A percentile compares a stretch with the other conserved stretches of the same genome.
phyloP scores from a whole-genome alignment of 108 stramenopile genomes.

The Mediolabrus comicus region DNA sequence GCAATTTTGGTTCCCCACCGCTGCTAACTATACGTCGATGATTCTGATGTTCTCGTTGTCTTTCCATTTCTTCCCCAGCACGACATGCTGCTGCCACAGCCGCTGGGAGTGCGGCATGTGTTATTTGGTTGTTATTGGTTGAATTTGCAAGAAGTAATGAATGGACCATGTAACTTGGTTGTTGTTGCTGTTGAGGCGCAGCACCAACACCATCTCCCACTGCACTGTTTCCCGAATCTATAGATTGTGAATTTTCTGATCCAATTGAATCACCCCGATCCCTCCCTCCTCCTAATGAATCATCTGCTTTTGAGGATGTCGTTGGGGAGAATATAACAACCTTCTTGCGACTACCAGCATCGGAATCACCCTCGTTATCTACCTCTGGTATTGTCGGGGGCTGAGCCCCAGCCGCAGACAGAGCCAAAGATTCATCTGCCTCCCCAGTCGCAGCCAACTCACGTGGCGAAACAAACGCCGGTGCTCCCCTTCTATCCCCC shows the following conservation, averaged over 20 bases:
- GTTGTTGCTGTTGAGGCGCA: not conserved
- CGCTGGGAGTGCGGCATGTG: constrained; percentile 29
- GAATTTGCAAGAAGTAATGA: constrained; percentile 3
- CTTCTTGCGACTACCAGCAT: not conserved
- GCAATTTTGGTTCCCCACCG: not conserved
- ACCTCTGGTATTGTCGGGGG: constrained; percentile 36
- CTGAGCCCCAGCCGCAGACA: constrained; percentile 1
- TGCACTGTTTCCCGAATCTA: not conserved
- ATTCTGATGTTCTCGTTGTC: not conserved
- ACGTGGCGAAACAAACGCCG: constrained; percentile 28
- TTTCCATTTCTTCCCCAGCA: constrained; percentile 37
- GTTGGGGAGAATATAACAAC: not conserved
- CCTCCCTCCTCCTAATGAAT: not conserved
- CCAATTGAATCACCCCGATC: not conserved
- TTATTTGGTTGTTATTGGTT: not conserved
- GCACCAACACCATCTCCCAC: not conserved
- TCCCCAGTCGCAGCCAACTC: not conserved
- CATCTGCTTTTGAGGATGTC: not conserved
- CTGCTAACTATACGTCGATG: not conserved
- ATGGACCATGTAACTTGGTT: not conserved
- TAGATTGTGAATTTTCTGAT: not conserved
- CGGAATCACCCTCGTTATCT: constrained; percentile 25
- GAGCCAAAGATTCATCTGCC: constrained; percentile 4
- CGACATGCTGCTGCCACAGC: constrained; percentile 41
- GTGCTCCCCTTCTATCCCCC: constrained; percentile 63